Evolutionary conservation across 1,139 yeast species (phyloP), one percentile per base, ranked within the genome.

Genomic region (Martiniozyma asiatica): DNA sequence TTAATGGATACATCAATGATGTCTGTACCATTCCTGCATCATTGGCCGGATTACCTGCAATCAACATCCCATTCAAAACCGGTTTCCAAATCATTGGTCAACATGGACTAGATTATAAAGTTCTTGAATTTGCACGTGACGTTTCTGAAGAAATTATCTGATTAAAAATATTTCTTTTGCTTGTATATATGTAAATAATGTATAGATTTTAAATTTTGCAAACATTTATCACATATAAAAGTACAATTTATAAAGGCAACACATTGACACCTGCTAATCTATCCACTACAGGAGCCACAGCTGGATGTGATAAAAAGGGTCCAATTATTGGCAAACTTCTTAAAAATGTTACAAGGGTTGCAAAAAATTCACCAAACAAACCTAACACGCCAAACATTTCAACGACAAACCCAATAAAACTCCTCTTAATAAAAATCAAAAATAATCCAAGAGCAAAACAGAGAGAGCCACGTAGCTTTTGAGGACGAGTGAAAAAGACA

Each of bases 271-370:
- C 80, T 3, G 82, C 80, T 13, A 74, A 37, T 40, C 63, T 65
- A 44, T 75, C 84, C 24, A 75, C 54, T 19, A 68, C 69, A 12
- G 97, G 97, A 2, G 95, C 95, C 27, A 89, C 56, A 11, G 60
- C 55, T 1, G 97, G 97, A 50, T 78, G 73, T 28, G 89, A 76
- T 39, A 89, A 66, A 6, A 85, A 40, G 25, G 93, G 92, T 0
- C 98, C 98, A 38, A 89, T 74, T 35, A 81, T 53, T 3, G 98
- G 98, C 48, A 89, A 58, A 3, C 93, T 78, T 50, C 96, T 67
- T 46, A 89, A 64, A 48, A 89, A 87, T 44, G 82, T 81, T n/a
- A 89, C 70, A 34, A 89, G 76, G 14, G 94, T 82, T 10, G 94
- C 89, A 29, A 48, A 50, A 34, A 43, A 45, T 28, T 44, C 58